phyloP scores from a whole-genome alignment of 495 filamentous ascomycete species.

The Penicillium turbatum region DNA sequence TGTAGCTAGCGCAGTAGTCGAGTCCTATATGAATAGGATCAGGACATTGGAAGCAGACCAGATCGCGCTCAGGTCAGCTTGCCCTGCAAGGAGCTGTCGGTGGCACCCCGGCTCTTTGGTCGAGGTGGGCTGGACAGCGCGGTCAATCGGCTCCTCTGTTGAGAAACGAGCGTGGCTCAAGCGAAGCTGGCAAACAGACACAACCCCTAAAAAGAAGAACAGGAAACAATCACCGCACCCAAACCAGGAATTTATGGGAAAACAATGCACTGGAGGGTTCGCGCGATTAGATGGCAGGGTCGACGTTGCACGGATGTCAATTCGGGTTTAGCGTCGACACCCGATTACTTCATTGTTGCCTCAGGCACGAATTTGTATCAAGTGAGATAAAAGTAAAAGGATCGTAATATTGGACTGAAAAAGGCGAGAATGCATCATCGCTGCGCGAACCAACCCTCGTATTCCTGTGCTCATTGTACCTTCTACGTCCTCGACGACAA shows the following conservation, averaged over 20 bases:
- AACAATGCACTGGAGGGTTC: slow-evolving; percentile 2
- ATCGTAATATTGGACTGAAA: background rate
- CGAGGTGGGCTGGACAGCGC: slow-evolving; percentile 3
- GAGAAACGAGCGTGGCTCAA: slow-evolving; percentile 10
- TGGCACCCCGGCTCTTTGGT: slow-evolving; percentile 2
- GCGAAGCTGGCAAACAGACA: slow-evolving; percentile 2
- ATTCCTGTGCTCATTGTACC: background rate
- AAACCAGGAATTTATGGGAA: slow-evolving; percentile 7
- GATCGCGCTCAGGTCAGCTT: background rate
- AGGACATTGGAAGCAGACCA: slow-evolving; percentile 12
- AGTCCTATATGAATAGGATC: slow-evolving; percentile 2
- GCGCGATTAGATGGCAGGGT: slow-evolving; percentile 11
- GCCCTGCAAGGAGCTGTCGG: slow-evolving; percentile 1
- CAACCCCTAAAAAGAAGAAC: slow-evolving; percentile 9
- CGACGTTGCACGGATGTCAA: slow-evolving; percentile 10
- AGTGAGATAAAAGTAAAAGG: background rate
- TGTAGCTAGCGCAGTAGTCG: background rate
- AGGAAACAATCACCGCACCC: slow-evolving; percentile 7
- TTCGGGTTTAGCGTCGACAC: slow-evolving; percentile 7
- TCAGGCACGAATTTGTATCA: background rate
- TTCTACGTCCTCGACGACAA: background rate
- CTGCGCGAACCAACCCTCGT: background rate
- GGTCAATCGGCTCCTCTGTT: slow-evolving; percentile 2
- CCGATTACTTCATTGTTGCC: slow-evolving; percentile 7
- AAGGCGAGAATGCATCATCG: background rate